Conservation (phyloP, 1,139 yeast genomes). For the Suhomyces terraborum region DNA sequence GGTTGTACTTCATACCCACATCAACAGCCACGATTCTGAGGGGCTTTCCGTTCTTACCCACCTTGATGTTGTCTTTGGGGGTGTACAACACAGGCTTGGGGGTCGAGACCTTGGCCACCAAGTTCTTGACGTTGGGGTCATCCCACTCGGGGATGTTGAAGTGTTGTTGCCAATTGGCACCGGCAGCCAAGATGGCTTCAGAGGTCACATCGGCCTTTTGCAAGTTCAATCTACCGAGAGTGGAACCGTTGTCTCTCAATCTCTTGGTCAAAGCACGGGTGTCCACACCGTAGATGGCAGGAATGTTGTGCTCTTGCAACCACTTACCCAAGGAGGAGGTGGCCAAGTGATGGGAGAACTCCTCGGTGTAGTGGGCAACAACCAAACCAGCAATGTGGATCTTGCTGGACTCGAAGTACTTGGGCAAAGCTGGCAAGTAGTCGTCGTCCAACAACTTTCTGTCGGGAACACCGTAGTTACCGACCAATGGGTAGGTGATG, state of each 20-base stretch:
- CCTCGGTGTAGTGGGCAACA: constrained; percentile 96
- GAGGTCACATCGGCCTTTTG: constrained; percentile 50
- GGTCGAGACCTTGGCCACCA: constrained; percentile 88
- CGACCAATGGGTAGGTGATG: constrained; percentile 94
- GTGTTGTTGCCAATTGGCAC: constrained; percentile 55
- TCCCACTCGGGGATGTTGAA: constrained; percentile 85
- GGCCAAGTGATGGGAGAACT: constrained; percentile 92
- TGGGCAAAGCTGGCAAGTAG: constrained; percentile 74
- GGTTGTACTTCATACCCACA: constrained; percentile 98
- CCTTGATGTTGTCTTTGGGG: constrained; percentile 49
- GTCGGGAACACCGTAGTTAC: constrained; percentile 99
- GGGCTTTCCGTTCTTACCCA: constrained; percentile 71
- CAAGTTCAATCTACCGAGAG: constrained; percentile 79
- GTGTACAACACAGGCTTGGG: constrained; percentile 73
- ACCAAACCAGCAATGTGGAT: constrained; percentile 97
- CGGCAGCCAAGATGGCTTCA: constrained; percentile 38
- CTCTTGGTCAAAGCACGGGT: constrained; percentile 93
- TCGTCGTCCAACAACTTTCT: constrained; percentile 72
- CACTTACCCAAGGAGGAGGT: constrained; percentile 89
- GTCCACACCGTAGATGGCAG: constrained; percentile 97
- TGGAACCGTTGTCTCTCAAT: constrained; percentile 89
- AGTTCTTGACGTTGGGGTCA: constrained; percentile 88
- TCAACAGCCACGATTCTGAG: constrained; percentile 88
- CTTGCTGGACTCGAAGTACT: constrained; percentile 85
- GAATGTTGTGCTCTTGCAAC: constrained; percentile 89